phyloP scores from a whole-genome alignment of 768 basidiomycete genomes.

The Gloeophyllum trabeum region DNA sequence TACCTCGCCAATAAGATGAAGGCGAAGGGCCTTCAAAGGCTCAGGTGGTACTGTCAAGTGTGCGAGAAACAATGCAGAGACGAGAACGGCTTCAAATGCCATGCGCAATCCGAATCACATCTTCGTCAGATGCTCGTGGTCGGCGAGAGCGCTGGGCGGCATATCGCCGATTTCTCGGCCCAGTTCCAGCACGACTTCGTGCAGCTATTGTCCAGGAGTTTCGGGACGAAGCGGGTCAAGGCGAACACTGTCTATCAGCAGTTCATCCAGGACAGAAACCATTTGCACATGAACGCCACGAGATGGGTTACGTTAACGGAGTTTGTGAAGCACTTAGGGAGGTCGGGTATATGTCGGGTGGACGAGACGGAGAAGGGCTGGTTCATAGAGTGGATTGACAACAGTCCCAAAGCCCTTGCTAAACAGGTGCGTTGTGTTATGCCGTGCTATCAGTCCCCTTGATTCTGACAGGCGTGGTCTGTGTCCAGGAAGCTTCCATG shows the following conservation, averaged over 20 bases:
- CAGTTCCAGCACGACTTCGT: constrained; percentile 92
- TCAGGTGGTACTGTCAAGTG: constrained; percentile 98
- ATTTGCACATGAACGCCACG: constrained; percentile 97
- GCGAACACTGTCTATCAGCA: constrained; percentile 97
- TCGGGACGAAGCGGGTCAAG: constrained; percentile 89
- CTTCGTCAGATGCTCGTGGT: constrained; percentile 96
- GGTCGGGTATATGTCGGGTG: constrained; percentile 77
- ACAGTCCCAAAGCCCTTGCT: constrained; percentile 85
- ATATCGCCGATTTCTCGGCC: constrained; percentile 83
- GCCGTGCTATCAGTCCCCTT: not conserved
- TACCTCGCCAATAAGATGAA: constrained; percentile 95
- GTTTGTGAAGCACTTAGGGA: constrained; percentile 83
- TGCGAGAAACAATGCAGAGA: constrained; percentile 98
- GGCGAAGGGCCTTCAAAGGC: constrained; percentile 89
- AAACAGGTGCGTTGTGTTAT: constrained; percentile 49
- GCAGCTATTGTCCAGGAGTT: constrained; percentile 80
- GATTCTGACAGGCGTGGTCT: not conserved
- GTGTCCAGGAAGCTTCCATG: constrained; percentile 58
- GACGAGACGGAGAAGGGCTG: constrained; percentile 99
- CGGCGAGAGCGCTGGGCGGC: constrained; percentile 85
- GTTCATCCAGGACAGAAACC: constrained; percentile 87
- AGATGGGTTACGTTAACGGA: constrained; percentile 98
- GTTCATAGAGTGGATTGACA: constrained; percentile 97
- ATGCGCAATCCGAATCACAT: constrained; percentile 80
- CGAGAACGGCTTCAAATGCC: constrained; percentile 99